These are phyloP conservation scores for Fraxinus angustifolia DNA, from an alignment of 305 asterid genomes.

Conservation along the genomic window DNA sequence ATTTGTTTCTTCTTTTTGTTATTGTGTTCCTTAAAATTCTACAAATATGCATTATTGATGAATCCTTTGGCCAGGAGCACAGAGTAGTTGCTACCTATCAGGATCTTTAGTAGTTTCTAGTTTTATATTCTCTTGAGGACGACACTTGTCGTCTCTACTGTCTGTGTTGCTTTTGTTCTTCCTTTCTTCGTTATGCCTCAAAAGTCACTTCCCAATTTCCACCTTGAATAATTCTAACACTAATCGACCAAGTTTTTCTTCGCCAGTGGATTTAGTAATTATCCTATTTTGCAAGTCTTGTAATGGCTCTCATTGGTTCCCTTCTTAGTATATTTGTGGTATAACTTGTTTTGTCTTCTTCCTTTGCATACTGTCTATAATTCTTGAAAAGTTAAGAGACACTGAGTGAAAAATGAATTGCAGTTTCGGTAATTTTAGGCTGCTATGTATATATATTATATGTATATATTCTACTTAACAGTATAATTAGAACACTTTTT, in stretches of 20 bases:
- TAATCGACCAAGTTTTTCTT: background rate
- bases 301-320: slow-evolving; percentile 69
- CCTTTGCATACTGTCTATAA: background rate
- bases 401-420: background rate
- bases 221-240: background rate
- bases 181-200: slow-evolving; percentile 52
- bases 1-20: background rate
- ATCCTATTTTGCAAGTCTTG: slow-evolving; percentile 45
- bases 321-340: slow-evolving; percentile 60
- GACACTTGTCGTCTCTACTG: slow-evolving; percentile 46
- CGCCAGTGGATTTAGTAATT: background rate
- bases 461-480: background rate
- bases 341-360: slow-evolving; percentile 12
- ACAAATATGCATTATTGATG: slow-evolving; percentile 55
- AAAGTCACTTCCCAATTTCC: background rate
- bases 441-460: background rate
- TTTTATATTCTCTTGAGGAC: slow-evolving; percentile 50
- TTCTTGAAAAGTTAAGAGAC: background rate
- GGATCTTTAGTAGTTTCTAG: slow-evolving; percentile 37
- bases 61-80: slow-evolving; percentile 52
- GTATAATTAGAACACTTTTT: slow-evolving; percentile 3
- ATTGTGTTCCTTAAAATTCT: slow-evolving; percentile 30
- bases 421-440: slow-evolving; percentile 15
- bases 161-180: slow-evolving; percentile 45
- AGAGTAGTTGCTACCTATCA: slow-evolving; percentile 50